Conservation (phyloP, 805 yeast genomes). For the Lipomyces kockii region DNA sequence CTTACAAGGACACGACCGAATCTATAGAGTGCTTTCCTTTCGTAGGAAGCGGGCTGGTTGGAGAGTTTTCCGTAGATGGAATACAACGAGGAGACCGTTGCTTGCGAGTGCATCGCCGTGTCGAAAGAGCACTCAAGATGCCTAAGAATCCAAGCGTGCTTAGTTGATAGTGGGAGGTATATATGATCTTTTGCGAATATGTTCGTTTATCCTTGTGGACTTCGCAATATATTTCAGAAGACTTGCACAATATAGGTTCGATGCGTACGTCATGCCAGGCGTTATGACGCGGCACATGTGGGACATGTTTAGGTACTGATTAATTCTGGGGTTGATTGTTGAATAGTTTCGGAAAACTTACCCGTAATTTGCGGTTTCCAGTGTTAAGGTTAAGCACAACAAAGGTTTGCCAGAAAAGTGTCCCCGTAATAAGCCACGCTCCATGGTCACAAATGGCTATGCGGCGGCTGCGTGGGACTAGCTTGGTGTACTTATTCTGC, state of each 20-base stretch:
- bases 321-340: not conserved
- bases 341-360: not conserved
- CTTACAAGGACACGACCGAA: conserved; percentile 32
- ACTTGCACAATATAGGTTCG: not conserved
- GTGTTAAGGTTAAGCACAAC: no score
- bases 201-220: not conserved
- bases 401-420: not conserved
- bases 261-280: not conserved
- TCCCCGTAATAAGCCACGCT: not conserved
- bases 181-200: not conserved
- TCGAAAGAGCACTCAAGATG: not conserved
- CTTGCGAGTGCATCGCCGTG: not conserved
- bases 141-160: not conserved
- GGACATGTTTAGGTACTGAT: not conserved
- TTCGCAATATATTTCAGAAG: not conserved
- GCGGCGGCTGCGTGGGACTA: no score
- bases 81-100: conserved; percentile 11
- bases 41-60: conserved; percentile 35
- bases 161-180: not conserved
- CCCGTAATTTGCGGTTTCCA: no score
- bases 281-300: not conserved
- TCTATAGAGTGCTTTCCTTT: conserved; percentile 24
- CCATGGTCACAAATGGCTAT: no score
- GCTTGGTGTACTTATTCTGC: no score
- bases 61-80: conserved; percentile 33